Evolutionary conservation across 345 rosid genomes (phyloP), one percentile per base, ranked within the genome.

Genomic region (Durio zibethinus): DNA sequence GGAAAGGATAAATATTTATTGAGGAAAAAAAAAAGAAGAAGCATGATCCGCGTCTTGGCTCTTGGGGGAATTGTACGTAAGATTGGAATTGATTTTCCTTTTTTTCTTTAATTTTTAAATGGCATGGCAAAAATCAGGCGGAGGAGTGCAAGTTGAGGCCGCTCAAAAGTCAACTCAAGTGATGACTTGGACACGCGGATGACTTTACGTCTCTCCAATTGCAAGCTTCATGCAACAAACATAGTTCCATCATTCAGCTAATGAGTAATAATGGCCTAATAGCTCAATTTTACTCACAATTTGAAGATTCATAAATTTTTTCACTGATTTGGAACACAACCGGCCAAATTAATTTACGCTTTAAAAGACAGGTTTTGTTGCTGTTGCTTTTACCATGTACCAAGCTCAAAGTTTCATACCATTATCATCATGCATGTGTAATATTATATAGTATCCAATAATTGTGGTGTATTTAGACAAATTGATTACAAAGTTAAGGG

Each of bases 171-270:
- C 74, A 71, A 71, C 74, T 71, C 74, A 12, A 12, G 2, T 27
- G 64, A 25, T 59, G 35, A 27, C 1, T 8, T 10, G 2, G 47
- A 40, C 80, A 82, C 70, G 78, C 66, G 78, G 78, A 61, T 0
- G 47, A 75, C 61, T 62, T 63, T 74, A 80, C 76, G 61, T 67
- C 69, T 48, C 74, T 80, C 42, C 23, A 38, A 23, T 68, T 50
- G 84, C 84, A 72, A 75, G 83, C 14, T 75, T 56, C 83, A 75
- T 79, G 86, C 78, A 72, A 72, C 18, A 33, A 48, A 27, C 43
- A 6, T 7, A 38, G 1, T 76, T 40, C 0, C 5, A 54, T 31
- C 38, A 50, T 65, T 14, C n/a, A 15, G 31, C 78, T 57, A 4
- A 23, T 23, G 15, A 53, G 7, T 1, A 25, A 3, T 57, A 23